phyloP scores from a whole-genome alignment of 352 stramenopile species.

The Plasmopara halstedii region DNA sequence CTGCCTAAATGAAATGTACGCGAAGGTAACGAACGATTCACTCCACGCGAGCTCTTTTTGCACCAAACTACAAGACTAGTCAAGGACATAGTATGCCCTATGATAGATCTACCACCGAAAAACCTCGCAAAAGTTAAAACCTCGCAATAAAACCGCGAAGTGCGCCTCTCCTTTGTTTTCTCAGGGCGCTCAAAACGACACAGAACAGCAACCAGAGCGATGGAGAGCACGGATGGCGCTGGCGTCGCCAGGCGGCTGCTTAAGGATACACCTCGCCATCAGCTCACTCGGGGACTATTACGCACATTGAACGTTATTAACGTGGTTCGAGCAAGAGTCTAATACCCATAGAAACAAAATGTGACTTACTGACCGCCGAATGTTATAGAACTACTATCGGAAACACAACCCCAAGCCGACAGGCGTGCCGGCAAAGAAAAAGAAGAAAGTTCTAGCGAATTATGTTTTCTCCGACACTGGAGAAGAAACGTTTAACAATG shows the following conservation, averaged over 20 bases:
- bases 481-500: constrained; percentile 70
- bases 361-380: neutral
- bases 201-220: constrained; percentile 9
- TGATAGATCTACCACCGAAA: constrained; percentile 12
- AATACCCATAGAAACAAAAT: neutral
- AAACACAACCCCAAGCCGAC: constrained; percentile 56
- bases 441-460: constrained; percentile 45
- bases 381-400: constrained; percentile 73
- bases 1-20: too few species aligned
- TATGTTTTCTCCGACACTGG: constrained; percentile 48
- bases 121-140: constrained; percentile 24
- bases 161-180: constrained; percentile 7
- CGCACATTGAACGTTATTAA: constrained; percentile 98
- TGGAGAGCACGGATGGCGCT: constrained; percentile 16
- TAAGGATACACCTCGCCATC: constrained; percentile 33
- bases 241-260: constrained; percentile 18
- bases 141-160: constrained; percentile 18
- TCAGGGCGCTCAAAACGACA: constrained; percentile 21
- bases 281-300: constrained; percentile 92
- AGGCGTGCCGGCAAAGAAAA: constrained; percentile 40
- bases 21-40: too few species aligned
- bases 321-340: constrained; percentile 29
- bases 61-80: neutral
- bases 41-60: too few species aligned
- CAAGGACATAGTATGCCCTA: constrained; percentile 5